A percentile compares a stretch with the other conserved stretches of the same genome.
These are phyloP conservation scores for Phytophthora capsici DNA, from an alignment of 352 stramenopile genomes.

Conservation along the genomic window DNA sequence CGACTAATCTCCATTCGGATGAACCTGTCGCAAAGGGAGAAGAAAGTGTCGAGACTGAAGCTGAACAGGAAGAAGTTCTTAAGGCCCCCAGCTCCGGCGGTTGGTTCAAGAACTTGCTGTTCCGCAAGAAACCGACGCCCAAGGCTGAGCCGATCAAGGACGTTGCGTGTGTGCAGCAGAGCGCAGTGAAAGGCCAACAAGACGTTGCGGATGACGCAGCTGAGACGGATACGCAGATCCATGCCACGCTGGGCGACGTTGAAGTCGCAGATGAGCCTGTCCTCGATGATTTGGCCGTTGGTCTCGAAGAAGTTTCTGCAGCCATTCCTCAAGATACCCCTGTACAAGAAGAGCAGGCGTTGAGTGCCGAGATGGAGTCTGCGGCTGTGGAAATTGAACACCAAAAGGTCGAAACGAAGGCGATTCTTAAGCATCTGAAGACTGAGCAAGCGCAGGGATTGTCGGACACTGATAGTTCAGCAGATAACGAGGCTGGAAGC, in stretches of 20 bases:
- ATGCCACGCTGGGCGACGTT: slow-evolving; percentile 13
- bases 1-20: no score
- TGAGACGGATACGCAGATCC: slow-evolving; percentile 28
- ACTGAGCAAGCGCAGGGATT: background rate
- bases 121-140: slow-evolving; percentile 20
- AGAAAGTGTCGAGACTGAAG: background rate
- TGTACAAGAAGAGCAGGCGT: slow-evolving; percentile 1
- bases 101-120: slow-evolving; percentile 34
- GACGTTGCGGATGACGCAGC: slow-evolving; percentile 6
- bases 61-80: background rate
- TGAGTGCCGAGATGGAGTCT: slow-evolving; percentile 8
- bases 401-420: slow-evolving; percentile 11
- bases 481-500: slow-evolving; percentile 9
- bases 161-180: background rate
- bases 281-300: slow-evolving; percentile 7
- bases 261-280: slow-evolving; percentile 29
- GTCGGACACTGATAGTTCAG: slow-evolving; percentile 21
- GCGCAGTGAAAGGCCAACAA: background rate
- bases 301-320: slow-evolving; percentile 26
- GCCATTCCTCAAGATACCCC: slow-evolving; percentile 30
- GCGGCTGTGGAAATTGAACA: background rate
- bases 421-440: slow-evolving; percentile 2
- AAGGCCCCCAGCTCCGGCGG: slow-evolving; percentile 6
- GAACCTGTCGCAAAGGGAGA: background rate
- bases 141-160: background rate